A percentile compares a stretch with the other conserved stretches of the same genome.
Conservation (phyloP, 148 eudicot species). For the Chenopodium album region DNA sequence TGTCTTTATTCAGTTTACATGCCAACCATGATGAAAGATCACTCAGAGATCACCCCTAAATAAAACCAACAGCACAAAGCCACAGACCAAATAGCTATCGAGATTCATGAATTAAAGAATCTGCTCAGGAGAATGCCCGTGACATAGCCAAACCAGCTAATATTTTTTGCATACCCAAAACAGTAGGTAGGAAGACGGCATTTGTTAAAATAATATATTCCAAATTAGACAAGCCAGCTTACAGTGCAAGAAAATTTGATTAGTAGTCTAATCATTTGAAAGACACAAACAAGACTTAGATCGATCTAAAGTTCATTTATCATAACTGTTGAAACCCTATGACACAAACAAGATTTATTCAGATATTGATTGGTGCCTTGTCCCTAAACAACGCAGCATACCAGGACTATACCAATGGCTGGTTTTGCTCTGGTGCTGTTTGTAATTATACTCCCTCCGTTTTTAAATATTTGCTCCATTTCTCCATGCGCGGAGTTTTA, state of each 20-base stretch:
- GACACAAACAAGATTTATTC: too few relatives aligned
- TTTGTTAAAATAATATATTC: background rate
- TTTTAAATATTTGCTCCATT: too few relatives aligned
- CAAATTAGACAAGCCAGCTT: background rate
- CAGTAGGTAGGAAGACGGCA: background rate
- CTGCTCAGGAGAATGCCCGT: background rate
- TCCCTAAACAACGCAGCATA: too few relatives aligned
- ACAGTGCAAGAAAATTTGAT: background rate
- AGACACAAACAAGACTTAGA: background rate
- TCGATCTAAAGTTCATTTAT: too few relatives aligned
- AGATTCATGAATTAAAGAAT: background rate
- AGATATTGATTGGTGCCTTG: too few relatives aligned
- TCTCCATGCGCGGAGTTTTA: too few relatives aligned
- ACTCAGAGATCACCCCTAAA: background rate
- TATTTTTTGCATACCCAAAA: background rate
- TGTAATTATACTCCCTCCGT: too few relatives aligned
- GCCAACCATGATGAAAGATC: background rate
- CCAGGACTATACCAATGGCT: too few relatives aligned
- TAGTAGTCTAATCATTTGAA: background rate
- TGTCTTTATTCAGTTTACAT: background rate
- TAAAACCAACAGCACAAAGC: background rate
- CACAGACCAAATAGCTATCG: background rate
- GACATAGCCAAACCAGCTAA: background rate
- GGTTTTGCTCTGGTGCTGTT: too few relatives aligned
- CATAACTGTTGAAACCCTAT: too few relatives aligned